Evolutionary conservation across 1,139 yeast species (phyloP).

Genomic region (Blastobotrys aristatus): DNA sequence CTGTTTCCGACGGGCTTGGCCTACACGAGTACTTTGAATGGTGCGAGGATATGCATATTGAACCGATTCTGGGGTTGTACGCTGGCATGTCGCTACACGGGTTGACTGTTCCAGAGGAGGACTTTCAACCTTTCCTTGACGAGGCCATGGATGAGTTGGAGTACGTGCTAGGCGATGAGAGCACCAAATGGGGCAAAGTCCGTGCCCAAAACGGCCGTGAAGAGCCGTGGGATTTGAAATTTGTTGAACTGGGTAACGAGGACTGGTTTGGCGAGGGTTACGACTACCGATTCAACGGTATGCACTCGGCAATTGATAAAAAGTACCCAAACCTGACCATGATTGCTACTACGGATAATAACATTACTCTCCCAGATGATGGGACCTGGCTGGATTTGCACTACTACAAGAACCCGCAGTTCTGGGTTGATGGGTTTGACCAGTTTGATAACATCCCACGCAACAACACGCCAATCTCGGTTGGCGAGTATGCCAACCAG

Average conservation of each 20-base stretch:
- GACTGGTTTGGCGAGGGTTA: slow-evolving; percentile 4
- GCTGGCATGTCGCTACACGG: background rate
- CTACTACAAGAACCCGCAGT: slow-evolving; percentile 7
- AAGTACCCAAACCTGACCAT: slow-evolving; percentile 8
- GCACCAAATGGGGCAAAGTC: slow-evolving; percentile 7
- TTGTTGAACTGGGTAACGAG: slow-evolving; percentile 11
- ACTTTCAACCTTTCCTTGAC: slow-evolving; percentile 6
- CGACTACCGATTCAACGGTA: slow-evolving; percentile 1
- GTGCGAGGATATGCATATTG: slow-evolving; percentile 10
- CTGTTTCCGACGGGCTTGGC: slow-evolving; percentile 8
- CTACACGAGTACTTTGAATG: slow-evolving; percentile 9
- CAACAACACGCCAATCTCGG: slow-evolving; percentile 7
- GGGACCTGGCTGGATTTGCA: slow-evolving; percentile 7
- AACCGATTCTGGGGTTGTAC: slow-evolving; percentile 5
- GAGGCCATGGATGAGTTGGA: slow-evolving; percentile 10
- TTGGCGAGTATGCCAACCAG: slow-evolving; percentile 6
- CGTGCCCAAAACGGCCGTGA: slow-evolving; percentile 6
- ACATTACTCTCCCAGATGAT: slow-evolving; percentile 6
- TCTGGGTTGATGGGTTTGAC: slow-evolving; percentile 4
- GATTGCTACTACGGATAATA: slow-evolving; percentile 5
- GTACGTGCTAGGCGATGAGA: slow-evolving; percentile 7
- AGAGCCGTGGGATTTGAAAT: slow-evolving; percentile 7
- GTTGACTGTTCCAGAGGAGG: slow-evolving; percentile 2
- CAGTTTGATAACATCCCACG: slow-evolving; percentile 5
- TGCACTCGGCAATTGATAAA: slow-evolving; percentile 2